Evolutionary conservation across 139 green algal genomes (phyloP).

Genomic region (Coelastrella sp.): DNA sequence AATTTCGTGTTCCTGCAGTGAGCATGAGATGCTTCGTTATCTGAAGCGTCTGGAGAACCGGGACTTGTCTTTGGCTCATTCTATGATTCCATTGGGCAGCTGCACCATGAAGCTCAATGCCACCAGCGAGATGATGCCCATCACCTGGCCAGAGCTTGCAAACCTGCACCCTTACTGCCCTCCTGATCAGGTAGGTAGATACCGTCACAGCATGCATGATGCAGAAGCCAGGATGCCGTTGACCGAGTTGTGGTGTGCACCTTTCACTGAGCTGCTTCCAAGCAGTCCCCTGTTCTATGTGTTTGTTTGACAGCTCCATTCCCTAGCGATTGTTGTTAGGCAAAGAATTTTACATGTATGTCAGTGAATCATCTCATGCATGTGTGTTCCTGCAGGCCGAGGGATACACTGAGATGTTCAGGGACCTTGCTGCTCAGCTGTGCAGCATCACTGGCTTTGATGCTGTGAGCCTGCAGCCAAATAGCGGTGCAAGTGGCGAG

Average conservation of each 20-base stretch:
- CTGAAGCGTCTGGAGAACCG: conserved; percentile 97
- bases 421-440: conserved; percentile 91
- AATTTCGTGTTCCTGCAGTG: conserved; percentile 48
- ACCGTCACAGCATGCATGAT: not conserved
- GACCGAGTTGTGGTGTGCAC: too few species aligned
- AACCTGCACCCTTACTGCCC: conserved; percentile 97
- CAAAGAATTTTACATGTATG: too few species aligned
- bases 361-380: too few species aligned
- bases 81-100: conserved; percentile 98
- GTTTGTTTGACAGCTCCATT: too few species aligned
- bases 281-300: too few species aligned
- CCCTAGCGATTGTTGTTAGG: too few species aligned
- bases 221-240: too few species aligned
- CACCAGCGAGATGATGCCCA: conserved; percentile 98
- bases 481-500: conserved; percentile 95
- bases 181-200: conserved; percentile 64
- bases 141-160: conserved; percentile 98
- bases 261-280: too few species aligned
- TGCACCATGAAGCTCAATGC: conserved; percentile 99
- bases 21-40: conserved; percentile 88
- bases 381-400: conserved; percentile 58
- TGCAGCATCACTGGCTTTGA: conserved; percentile 98
- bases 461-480: conserved; percentile 97
- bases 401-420: conserved; percentile 97
- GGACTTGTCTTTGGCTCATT: conserved; percentile 96